Evolutionary conservation across 495 filamentous ascomycete genomes (phyloP), one percentile per base, ranked within the genome.

Genomic region (Aspergillus sparsus): DNA sequence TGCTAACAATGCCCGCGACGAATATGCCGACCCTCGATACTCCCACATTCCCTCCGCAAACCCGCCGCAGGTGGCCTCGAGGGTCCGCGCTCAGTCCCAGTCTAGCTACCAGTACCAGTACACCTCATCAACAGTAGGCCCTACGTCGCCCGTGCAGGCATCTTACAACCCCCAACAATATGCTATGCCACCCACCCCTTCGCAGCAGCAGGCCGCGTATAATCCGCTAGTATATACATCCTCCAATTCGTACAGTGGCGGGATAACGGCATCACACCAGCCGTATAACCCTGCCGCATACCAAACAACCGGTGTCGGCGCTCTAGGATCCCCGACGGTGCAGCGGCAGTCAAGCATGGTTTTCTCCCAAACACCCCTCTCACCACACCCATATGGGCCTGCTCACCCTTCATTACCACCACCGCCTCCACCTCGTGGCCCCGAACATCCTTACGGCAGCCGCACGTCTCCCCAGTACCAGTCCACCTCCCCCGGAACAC

Each of bases 101-200:
- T 77, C 85, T 5, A 78, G 77, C 61, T 89, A 87, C 68, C 82
- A 86, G 55, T 87, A 88, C 59, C 85, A 87, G 55, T 78, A 84
- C 54, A 73, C 80, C 61, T 71, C 68, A 7, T 62, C 62, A 5
- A 18, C 53, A 57, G 51, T 68, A 45, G 77, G 81, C 32, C 75
- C 82, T 36, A 76, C 74, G 13, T 78, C 82, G 35, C 76, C 82
- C 34, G 77, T 75, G 15, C 86, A 84, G 49, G 71, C 80, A 12
- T 75, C 84, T 1, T 97, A 97, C 72, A 95, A 96, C 64, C 92
- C 93, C 2, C 90, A 92, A 71, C 77, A 88, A 53, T 97, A 92
- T 70, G 84, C 81, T 47, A 77, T 84, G 8, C 82, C 88, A 4
- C 83, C 89, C 47, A 83, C 87, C 6, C 76, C 79, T 21, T 76